phyloP scores from a whole-genome alignment of 1,284 basidiomycete genomes.

The Laetiporus sulphureus region DNA sequence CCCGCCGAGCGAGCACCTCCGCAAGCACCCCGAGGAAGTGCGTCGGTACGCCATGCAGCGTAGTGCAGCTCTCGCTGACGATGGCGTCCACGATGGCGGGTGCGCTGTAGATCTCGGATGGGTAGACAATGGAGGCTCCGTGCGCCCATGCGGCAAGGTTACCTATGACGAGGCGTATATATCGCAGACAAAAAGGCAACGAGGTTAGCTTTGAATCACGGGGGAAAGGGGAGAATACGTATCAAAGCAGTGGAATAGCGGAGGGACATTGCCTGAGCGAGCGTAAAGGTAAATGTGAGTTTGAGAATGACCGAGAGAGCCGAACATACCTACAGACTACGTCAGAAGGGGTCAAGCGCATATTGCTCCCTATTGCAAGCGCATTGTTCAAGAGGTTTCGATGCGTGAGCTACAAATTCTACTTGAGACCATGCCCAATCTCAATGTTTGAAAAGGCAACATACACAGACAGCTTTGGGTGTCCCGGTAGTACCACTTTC shows the following conservation, averaged over 20 bases:
- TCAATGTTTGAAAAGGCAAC: constrained; percentile 14
- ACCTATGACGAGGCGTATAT: constrained; percentile 68
- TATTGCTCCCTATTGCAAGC: constrained; percentile 62
- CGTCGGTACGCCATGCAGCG: constrained; percentile 79
- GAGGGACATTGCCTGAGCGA: constrained; percentile 67
- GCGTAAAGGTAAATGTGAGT: constrained; percentile 2
- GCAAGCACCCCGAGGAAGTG: constrained; percentile 73
- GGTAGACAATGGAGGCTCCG: constrained; percentile 70
- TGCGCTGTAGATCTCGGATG: constrained; percentile 62
- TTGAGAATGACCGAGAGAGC: neutral
- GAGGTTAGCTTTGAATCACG: neutral
- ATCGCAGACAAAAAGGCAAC: neutral
- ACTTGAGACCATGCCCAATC: neutral
- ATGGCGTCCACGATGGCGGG: constrained; percentile 61
- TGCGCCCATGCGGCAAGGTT: constrained; percentile 78
- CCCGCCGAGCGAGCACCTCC: constrained; percentile 51
- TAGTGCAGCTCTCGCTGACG: constrained; percentile 62
- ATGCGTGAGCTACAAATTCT: constrained; percentile 56
- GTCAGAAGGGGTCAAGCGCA: constrained; percentile 59
- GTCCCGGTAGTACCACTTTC: constrained; percentile 70
- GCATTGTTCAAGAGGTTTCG: constrained; percentile 76
- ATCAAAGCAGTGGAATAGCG: constrained; percentile 86
- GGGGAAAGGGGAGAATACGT: constrained; percentile 32
- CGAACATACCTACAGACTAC: constrained; percentile 56
- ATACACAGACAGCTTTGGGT: constrained; percentile 74